phyloP scores from a whole-genome alignment of 2,329 filamentous ascomycete species.

The Xylariaceae sp. region DNA sequence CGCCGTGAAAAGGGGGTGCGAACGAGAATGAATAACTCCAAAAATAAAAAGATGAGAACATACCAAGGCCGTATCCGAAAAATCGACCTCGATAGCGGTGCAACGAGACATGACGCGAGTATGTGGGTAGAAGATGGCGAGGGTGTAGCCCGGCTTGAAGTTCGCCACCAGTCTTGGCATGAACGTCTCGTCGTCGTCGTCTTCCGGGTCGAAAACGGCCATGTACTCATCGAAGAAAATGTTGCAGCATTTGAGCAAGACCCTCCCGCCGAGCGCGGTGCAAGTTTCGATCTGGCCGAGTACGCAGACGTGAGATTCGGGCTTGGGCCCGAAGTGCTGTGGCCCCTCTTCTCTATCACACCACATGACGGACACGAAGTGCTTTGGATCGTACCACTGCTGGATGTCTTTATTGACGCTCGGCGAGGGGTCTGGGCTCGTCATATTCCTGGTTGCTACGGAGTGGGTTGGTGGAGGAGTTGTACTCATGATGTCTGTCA shows the following conservation, averaged over 20 bases:
- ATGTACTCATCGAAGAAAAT: background rate
- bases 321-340: no score
- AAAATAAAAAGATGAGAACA: background rate
- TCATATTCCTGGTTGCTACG: no score
- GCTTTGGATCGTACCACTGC: no score
- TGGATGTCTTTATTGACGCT: no score
- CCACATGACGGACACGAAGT: no score
- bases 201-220: no score
- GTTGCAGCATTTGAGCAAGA: background rate
- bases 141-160: conserved; percentile 23
- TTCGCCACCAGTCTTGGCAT: background rate
- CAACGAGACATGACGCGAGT: conserved; percentile 10
- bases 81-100: conserved; percentile 14
- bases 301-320: background rate
- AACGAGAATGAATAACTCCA: background rate
- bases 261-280: background rate
- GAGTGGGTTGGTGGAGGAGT: no score
- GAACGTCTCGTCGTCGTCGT: background rate
- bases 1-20: background rate
- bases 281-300: conserved; percentile 20
- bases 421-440: no score
- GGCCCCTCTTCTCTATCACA: no score
- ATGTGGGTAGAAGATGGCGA: conserved; percentile 23
- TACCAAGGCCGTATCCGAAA: background rate
- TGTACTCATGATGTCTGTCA: no score